Percentiles rank a stretch among this genome's conserved stretches.
phyloP scores from a whole-genome alignment of 2,329 filamentous ascomycete species.

The Pseudogymnoascus sp. region DNA sequence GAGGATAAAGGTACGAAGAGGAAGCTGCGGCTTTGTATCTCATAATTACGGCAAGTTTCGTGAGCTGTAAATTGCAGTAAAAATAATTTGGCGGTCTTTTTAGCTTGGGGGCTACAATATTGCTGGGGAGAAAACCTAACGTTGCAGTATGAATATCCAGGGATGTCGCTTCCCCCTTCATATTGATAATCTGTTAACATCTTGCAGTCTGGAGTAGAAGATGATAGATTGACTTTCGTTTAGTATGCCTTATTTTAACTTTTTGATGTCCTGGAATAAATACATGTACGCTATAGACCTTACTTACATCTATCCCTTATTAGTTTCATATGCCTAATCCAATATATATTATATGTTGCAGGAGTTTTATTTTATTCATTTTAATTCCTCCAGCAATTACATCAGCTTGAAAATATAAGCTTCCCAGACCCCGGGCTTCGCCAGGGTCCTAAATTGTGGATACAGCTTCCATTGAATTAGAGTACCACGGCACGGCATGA shows the following conservation, averaged over 20 bases:
- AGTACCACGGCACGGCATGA: not conserved
- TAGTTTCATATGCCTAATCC: not conserved
- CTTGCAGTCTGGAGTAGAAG: not conserved
- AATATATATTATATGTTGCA: not conserved
- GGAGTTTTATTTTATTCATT: not conserved
- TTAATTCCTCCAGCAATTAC: not conserved
- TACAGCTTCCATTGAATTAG: not conserved
- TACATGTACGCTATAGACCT: not conserved
- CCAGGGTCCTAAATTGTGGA: not conserved
- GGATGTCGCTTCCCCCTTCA: not conserved
- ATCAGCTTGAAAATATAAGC: not conserved
- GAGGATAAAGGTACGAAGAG: not conserved
- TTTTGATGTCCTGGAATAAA: not conserved
- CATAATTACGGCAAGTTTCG: not conserved
- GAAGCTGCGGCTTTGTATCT: not conserved
- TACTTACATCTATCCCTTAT: not conserved
- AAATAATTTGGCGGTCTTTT: not conserved
- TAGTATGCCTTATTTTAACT: not conserved
- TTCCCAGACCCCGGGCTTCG: not conserved
- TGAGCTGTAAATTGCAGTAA: not conserved
- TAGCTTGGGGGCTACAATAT: not conserved
- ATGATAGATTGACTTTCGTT: not conserved
- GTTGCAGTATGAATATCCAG: not conserved
- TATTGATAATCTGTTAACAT: not conserved
- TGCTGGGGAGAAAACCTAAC: not conserved